A percentile compares a stretch with the other conserved stretches of the same genome.
These are phyloP conservation scores for Pleurotus eryngii DNA, from an alignment of 768 basidiomycete species.

Conservation along the genomic window DNA sequence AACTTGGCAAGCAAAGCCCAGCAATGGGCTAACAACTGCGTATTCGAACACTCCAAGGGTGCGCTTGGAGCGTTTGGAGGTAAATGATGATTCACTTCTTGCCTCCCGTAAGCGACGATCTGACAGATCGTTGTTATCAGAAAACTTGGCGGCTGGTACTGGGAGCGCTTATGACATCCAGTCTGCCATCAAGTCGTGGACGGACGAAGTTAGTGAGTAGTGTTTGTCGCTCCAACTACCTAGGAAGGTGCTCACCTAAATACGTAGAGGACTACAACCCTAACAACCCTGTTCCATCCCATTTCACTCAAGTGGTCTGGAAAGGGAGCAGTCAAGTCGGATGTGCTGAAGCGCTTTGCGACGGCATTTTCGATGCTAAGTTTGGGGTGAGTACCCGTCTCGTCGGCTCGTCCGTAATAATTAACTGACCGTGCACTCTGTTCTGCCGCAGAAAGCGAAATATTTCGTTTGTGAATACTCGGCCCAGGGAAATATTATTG, in stretches of 20 bases:
- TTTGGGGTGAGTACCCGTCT: constrained; percentile 45
- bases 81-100: constrained; percentile 22
- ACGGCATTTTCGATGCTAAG: constrained; percentile 52
- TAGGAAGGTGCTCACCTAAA: neutral
- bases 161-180: constrained; percentile 46
- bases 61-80: constrained; percentile 62
- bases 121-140: constrained; percentile 27
- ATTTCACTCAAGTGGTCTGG: constrained; percentile 80
- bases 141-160: constrained; percentile 77
- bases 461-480: constrained; percentile 72
- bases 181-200: constrained; percentile 56
- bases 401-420: neutral
- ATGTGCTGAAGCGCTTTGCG: constrained; percentile 56
- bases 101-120: neutral
- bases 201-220: constrained; percentile 61
- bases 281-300: constrained; percentile 54
- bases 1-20: constrained; percentile 60
- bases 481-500: constrained; percentile 60
- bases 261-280: constrained; percentile 53
- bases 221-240: neutral
- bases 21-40: constrained; percentile 65
- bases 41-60: constrained; percentile 68
- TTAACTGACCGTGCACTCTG: constrained; percentile 8
- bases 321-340: constrained; percentile 62
- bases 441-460: constrained; percentile 41